A percentile compares a stretch with the other conserved stretches of the same genome.
Conservation (phyloP, 164 flowering plant genomes). For the Chloranthus sessilifolius region DNA sequence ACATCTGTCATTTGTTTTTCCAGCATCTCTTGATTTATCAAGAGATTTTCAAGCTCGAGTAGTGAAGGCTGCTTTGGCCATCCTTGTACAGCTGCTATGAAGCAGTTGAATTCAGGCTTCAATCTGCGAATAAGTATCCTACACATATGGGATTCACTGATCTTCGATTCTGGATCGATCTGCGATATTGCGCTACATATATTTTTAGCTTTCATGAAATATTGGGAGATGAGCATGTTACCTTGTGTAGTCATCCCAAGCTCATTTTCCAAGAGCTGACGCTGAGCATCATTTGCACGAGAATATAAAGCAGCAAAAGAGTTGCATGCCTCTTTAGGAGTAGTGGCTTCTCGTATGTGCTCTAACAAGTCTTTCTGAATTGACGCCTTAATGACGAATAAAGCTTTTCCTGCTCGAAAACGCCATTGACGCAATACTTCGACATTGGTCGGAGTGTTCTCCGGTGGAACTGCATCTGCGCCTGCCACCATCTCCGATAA, state of each 20-base stretch:
- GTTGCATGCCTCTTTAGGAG: too few species aligned
- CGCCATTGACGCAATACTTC: not conserved
- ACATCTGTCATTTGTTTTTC: too few species aligned
- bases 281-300: too few species aligned
- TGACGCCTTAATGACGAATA: not conserved
- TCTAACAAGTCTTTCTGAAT: not conserved
- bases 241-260: not conserved
- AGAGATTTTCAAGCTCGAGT: too few species aligned
- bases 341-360: not conserved
- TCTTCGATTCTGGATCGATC: not conserved
- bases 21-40: too few species aligned
- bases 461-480: not conserved
- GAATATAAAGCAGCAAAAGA: too few species aligned
- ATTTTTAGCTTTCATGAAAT: too few species aligned
- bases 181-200: not conserved
- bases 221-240: too few species aligned
- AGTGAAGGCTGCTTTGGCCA: too few species aligned
- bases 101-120: too few species aligned
- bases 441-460: slow-evolving; percentile 6
- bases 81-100: too few species aligned
- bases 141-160: not conserved
- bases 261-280: not conserved
- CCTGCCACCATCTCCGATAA: slow-evolving; percentile 1
- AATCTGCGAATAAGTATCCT: not conserved
- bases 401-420: too few species aligned